These are phyloP conservation scores for Rhynchosporium agropyri DNA, from an alignment of 2,329 filamentous ascomycete genomes.

Conservation along the genomic window DNA sequence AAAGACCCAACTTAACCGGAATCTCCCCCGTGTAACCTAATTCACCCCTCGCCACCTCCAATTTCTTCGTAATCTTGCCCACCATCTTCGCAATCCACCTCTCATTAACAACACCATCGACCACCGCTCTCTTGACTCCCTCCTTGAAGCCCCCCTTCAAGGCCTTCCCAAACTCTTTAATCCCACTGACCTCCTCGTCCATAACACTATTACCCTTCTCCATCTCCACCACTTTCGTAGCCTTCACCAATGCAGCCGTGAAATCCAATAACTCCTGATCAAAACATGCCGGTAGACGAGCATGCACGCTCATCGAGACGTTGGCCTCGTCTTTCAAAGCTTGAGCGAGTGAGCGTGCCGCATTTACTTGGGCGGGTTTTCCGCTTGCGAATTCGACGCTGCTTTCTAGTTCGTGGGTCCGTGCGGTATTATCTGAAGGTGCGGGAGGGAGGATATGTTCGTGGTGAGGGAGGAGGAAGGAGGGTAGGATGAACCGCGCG, in stretches of 20 bases:
- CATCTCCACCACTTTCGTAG: slow-evolving; percentile 56
- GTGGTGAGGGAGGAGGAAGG: slow-evolving; percentile 55
- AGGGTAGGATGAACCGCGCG: slow-evolving; percentile 51
- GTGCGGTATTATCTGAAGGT: slow-evolving; percentile 43
- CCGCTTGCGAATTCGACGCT: slow-evolving; percentile 48
- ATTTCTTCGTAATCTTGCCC: slow-evolving; percentile 51
- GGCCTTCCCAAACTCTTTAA: slow-evolving; percentile 39
- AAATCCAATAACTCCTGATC: slow-evolving; percentile 56
- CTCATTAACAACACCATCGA: slow-evolving; percentile 53
- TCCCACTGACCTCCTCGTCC: slow-evolving; percentile 40
- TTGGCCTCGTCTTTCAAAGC: slow-evolving; percentile 51
- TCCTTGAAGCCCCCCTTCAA: slow-evolving; percentile 45
- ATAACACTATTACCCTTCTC: slow-evolving; percentile 47
- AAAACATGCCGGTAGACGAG: slow-evolving; percentile 52
- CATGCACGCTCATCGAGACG: slow-evolving; percentile 52
- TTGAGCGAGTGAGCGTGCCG: slow-evolving; percentile 46
- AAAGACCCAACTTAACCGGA: slow-evolving; percentile 42
- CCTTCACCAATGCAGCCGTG: slow-evolving; percentile 57
- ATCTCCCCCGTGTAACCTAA: slow-evolving; percentile 53
- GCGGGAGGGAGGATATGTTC: slow-evolving; percentile 53
- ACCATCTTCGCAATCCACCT: slow-evolving; percentile 53
- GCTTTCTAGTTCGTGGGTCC: slow-evolving; percentile 41
- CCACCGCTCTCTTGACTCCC: slow-evolving; percentile 50
- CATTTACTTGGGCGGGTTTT: slow-evolving; percentile 47
- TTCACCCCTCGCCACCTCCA: slow-evolving; percentile 53